Evolutionary conservation across 768 basidiomycete genomes (phyloP), one percentile per base, ranked within the genome.

Genomic region (Xerocomellus intermedius): DNA sequence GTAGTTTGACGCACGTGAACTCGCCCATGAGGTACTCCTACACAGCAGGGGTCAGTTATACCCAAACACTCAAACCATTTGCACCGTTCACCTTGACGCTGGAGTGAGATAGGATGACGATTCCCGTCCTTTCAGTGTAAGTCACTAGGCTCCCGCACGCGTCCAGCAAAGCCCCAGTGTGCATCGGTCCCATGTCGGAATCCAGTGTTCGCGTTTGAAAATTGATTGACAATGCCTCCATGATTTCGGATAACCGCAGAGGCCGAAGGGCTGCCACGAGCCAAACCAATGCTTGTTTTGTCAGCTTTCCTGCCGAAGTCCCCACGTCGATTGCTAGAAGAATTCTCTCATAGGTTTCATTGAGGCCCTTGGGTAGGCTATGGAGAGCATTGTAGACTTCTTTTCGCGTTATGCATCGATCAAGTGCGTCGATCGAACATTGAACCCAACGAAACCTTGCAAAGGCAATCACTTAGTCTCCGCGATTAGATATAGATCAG

Each of bases 101-200:
- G 8, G 16, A 36, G 12, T 56, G 53, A n/a, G 55, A 41, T 16
- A 56, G 33, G 8, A 55, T 55, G 6, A 56, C 32, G 1, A 47
- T 10, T 2, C 7, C 53, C 26, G 52, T 55, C n/a, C 42, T 30
- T 35, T 42, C 38, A 8, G 5, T 41, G 21, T 55, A 56, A 3
- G 55, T 55, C 17, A 56, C 44, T 3, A 56, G 21, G 26, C 52
- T 56, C n/a, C 55, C 52, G 17, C 55, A 56, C 1, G 55, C 52
- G 33, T 56, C 52, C 39, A 56, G 14, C 38, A 55, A 42, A 0
- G 39, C 53, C 4, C 45, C 45, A 8, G 3, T 30, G 9, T 56
- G 53, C 55, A 56, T 56, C 14, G 55, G 55, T 17, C 45, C 33
- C 4, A 47, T 22, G 10, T 48, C 45, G 1, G 4, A 17, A 42